phyloP scores from a whole-genome alignment of 371 early-diverging fungal genomes.

The Apophysomyces variabilis region DNA sequence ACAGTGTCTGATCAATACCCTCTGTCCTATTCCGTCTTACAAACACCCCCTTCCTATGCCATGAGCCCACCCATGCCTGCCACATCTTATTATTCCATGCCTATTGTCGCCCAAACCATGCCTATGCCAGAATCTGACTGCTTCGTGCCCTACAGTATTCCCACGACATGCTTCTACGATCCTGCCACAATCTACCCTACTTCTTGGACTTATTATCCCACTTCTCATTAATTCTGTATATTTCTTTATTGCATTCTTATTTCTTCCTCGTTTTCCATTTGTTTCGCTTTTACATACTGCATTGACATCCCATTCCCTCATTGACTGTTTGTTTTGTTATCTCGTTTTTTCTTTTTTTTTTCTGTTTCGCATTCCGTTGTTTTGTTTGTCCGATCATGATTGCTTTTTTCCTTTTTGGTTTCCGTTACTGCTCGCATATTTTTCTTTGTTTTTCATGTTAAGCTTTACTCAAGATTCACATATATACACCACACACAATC shows the following conservation, averaged over 20 bases:
- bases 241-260: neutral
- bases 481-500: neutral
- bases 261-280: neutral
- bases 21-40: neutral
- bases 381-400: neutral
- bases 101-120: neutral
- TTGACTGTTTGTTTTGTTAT: neutral
- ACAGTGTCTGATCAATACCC: conserved; percentile 4
- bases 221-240: neutral
- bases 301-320: neutral
- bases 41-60: neutral
- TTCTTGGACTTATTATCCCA: neutral
- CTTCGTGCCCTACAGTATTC: conserved; percentile 3
- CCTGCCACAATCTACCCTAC: neutral
- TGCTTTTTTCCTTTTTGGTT: neutral
- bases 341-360: neutral
- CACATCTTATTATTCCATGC: neutral
- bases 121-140: conserved; percentile 3
- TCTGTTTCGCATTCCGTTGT: neutral
- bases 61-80: neutral
- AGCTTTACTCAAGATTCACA: neutral
- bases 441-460: neutral
- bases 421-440: neutral
- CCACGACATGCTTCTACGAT: neutral
- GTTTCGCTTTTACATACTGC: neutral